Base-by-base conservation (phyloP, 768 basidiomycete genomes). In the Hygrocybe coccinea region DNA sequence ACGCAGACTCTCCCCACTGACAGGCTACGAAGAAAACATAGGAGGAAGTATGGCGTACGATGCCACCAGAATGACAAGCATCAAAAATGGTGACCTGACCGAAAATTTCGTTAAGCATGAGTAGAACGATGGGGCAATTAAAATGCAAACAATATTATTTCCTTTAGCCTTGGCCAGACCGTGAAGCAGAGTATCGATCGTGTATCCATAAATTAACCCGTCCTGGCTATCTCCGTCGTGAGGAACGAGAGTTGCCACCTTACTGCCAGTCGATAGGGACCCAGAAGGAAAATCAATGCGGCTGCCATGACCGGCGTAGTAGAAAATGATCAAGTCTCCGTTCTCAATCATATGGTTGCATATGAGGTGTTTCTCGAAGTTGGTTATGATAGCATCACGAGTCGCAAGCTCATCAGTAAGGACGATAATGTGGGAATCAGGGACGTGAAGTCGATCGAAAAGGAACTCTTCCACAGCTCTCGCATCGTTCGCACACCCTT, bases 11-110 rank as follows among this genome's bases (percentile, higher is more conserved):
- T 17, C 56, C 54, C 12, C 55, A 45, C 5, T 51, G 46, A 50
- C 59, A 62, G 15, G 62, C 62, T 17, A 59, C 57, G 12, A 63
- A 44, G 33, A 63, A 38, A 49, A 61, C 55, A 44, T 63, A 59
- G 37, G 62, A 60, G 38, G 50, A 15, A 51, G 60, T 62, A 5
- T 29, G 3, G 14, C 46, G 46, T 5, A 10, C 19, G 3, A 41
- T 14, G 5, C 7, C 8, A 22, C n/a, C 19, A 3, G 46, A 21
- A 21, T 22, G 21, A 21, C 25, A 29, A 14, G 5, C 3, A 21
- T 47, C 46, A 8, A 21, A 19, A 14, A 47, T 19, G n/a, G 19
- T n/a, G 6, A n/a, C 19, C 46, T 47, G 3, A 6, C 8, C 5
- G 12, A 47, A 29, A 25, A 10, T 9, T n/a, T 9, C 11, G 25